Percentiles rank a stretch among this genome's conserved stretches.
Conservation (phyloP, 1,139 yeast species). For the Candida sanyaensis region DNA sequence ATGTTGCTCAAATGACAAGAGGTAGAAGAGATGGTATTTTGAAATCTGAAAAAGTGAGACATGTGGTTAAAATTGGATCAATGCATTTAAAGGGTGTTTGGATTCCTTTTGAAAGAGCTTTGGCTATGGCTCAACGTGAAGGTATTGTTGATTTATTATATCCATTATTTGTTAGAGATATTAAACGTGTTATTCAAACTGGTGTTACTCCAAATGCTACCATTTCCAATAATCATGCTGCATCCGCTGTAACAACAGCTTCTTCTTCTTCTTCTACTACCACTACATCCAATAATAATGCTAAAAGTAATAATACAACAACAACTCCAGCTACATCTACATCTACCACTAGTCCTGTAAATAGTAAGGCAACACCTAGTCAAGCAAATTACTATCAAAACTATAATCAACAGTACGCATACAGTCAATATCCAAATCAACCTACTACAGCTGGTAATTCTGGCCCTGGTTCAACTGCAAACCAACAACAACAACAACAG, state of each 20-base stretch:
- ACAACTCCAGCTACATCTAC: slow-evolving; percentile 8
- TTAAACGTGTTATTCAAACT: slow-evolving; percentile 57
- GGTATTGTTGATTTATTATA: slow-evolving; percentile 40
- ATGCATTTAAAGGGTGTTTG: slow-evolving; percentile 60
- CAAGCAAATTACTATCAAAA: slow-evolving; percentile 19
- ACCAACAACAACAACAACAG: slow-evolving; percentile 16
- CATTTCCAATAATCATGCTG: slow-evolving; percentile 14
- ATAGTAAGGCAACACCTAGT: slow-evolving; percentile 12
- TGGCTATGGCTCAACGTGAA: slow-evolving; percentile 52
- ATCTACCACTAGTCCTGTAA: slow-evolving; percentile 11
- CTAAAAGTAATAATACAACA: slow-evolving; percentile 13
- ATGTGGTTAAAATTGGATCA: slow-evolving; percentile 52
- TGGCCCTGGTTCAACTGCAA: not conserved
- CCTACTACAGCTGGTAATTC: not conserved
- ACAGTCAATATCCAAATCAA: slow-evolving; percentile 5
- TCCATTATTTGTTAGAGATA: slow-evolving; percentile 50
- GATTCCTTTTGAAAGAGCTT: slow-evolving; percentile 57
- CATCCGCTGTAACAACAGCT: slow-evolving; percentile 15
- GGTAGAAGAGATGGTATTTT: slow-evolving; percentile 93
- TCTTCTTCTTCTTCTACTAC: too few relatives aligned
- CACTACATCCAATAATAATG: slow-evolving; percentile 1
- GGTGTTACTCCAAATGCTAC: slow-evolving; percentile 43
- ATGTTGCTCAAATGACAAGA: slow-evolving; percentile 93
- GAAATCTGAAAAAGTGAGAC: slow-evolving; percentile 46
- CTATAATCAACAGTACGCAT: slow-evolving; percentile 15